These are phyloP conservation scores for Ogataea naganishii DNA, from an alignment of 805 yeast genomes.

Conservation along the genomic window DNA sequence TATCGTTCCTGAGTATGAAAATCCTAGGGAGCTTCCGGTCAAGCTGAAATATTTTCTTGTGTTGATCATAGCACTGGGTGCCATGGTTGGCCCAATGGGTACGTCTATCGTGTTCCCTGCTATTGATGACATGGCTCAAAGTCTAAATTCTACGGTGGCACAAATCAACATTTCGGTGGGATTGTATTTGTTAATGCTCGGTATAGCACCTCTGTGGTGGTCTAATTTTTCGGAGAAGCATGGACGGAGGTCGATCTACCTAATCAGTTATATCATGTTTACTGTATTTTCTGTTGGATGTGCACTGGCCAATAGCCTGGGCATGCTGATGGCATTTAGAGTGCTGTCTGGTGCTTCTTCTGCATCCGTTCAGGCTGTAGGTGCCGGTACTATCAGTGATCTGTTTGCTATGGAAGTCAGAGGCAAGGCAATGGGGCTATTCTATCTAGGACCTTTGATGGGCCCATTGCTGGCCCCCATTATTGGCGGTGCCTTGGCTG, in stretches of 20 bases:
- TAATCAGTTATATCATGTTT: conserved; percentile 56
- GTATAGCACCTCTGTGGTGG: conserved; percentile 87
- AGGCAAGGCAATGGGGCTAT: conserved; percentile 74
- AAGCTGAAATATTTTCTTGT: conserved; percentile 46
- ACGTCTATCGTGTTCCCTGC: conserved; percentile 80
- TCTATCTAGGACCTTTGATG: conserved; percentile 70
- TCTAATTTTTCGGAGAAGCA: conserved; percentile 65
- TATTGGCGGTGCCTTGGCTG: conserved; percentile 65
- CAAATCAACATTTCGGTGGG: conserved; percentile 76
- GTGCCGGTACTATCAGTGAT: conserved; percentile 84
- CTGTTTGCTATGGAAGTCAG: conserved; percentile 57
- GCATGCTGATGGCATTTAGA: conserved; percentile 58
- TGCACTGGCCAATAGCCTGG: conserved; percentile 54
- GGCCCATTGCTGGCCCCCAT: conserved; percentile 81
- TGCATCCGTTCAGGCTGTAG: conserved; percentile 81
- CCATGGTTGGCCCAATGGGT: conserved; percentile 84
- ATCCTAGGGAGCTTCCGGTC: conserved; percentile 56
- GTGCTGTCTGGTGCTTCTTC: conserved; percentile 72
- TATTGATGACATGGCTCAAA: conserved; percentile 45
- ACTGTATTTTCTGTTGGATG: conserved; percentile 65
- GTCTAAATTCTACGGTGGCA: conserved; percentile 46
- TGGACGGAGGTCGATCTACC: conserved; percentile 70
- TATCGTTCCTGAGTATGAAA: conserved; percentile 61
- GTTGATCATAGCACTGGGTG: conserved; percentile 60
- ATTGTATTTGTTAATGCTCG: conserved; percentile 62